Evolutionary conservation across 192 early-diverging fungal genomes (phyloP).

Genomic region (Linderina pennispora): DNA sequence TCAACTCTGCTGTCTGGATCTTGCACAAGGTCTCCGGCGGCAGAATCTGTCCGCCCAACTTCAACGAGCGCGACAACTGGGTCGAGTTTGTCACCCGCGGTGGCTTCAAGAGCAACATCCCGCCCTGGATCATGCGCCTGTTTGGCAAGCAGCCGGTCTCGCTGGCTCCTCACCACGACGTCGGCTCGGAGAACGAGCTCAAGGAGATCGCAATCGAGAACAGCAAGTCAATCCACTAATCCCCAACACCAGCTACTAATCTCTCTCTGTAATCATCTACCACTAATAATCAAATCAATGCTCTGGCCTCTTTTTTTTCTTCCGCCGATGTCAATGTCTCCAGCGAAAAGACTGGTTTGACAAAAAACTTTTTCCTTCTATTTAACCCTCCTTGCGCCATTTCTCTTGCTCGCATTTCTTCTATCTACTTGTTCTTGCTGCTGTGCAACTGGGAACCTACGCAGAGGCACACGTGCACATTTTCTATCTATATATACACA

Average conservation of each 20-base stretch:
- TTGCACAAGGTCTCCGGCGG: constrained; percentile 53
- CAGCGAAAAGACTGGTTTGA: no score
- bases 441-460: neutral
- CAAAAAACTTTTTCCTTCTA: no score
- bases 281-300: no score
- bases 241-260: no score
- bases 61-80: constrained; percentile 35
- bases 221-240: no score
- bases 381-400: no score
- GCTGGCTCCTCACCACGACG: neutral
- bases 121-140: constrained; percentile 28
- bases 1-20: constrained; percentile 58
- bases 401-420: no score
- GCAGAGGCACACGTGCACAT: no score
- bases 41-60: constrained; percentile 44
- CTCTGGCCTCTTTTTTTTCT: no score
- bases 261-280: no score
- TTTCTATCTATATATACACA: no score
- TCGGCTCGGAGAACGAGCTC: constrained; percentile 6
- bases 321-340: no score
- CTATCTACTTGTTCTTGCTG: neutral
- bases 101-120: constrained; percentile 26
- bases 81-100: constrained; percentile 28
- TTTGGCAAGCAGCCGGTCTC: constrained; percentile 19
- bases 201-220: constrained; percentile 12